Conservation (phyloP, 495 filamentous ascomycete species). For the Penicillium psychrofluorescens region DNA sequence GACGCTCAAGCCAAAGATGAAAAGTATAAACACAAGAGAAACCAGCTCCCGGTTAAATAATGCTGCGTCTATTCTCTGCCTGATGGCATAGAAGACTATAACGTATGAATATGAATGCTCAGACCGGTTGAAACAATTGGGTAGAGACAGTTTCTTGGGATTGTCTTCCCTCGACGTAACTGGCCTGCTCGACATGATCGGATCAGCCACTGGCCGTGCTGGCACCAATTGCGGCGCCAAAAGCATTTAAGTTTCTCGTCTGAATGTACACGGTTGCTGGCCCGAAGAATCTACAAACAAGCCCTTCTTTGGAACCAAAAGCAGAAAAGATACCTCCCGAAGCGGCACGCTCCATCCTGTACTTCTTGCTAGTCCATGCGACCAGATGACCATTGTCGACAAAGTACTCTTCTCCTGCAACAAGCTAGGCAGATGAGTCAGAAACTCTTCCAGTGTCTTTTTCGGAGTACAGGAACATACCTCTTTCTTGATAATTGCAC, state of each 20-base stretch:
- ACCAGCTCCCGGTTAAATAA: background rate
- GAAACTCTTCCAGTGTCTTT: no score
- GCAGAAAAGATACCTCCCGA: conserved; percentile 83
- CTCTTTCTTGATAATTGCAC: conserved; percentile 93
- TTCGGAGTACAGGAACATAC: conserved; percentile 40
- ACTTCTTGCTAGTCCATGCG: conserved; percentile 95
- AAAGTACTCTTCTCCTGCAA: conserved; percentile 74
- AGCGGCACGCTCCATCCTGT: conserved; percentile 75
- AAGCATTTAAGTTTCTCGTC: conserved; percentile 71
- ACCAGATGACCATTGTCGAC: conserved; percentile 95
- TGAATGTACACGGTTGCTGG: conserved; percentile 92
- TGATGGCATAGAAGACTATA: background rate
- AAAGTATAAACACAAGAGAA: no score
- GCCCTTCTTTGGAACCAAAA: conserved; percentile 70
- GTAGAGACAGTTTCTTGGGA: no score
- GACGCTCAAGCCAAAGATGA: no score
- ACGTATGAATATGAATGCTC: no score
- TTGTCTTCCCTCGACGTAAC: no score
- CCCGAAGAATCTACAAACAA: conserved; percentile 89
- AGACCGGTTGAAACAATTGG: no score
- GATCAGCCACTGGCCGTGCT: conserved; percentile 20
- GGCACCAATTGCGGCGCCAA: conserved; percentile 36
- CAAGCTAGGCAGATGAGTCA: conserved; percentile 41
- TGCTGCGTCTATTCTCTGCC: background rate
- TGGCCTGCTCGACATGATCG: no score